These are phyloP conservation scores for Globisporangium uncinulatum DNA, from an alignment of 352 stramenopile genomes.

Conservation along the genomic window DNA sequence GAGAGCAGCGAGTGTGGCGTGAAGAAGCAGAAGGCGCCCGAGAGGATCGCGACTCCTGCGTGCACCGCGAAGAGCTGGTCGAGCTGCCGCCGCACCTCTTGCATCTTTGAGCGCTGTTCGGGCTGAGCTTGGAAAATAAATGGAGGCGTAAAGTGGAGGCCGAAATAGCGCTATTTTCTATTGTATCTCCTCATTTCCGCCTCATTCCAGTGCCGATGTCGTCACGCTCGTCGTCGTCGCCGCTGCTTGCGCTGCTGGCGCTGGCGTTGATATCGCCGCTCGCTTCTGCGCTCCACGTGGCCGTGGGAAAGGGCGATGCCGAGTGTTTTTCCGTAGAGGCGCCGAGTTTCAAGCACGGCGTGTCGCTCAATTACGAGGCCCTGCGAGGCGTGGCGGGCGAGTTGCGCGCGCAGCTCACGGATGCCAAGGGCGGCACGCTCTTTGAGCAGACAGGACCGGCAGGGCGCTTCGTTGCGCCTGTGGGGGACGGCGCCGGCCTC, in stretches of 20 bases:
- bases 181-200: no score
- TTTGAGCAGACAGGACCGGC: slow-evolving; percentile 49
- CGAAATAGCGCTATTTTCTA: no score
- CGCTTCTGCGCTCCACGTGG: slow-evolving; percentile 40
- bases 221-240: background rate
- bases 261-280: slow-evolving; percentile 3
- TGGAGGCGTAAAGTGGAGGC: background rate
- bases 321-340: slow-evolving; percentile 79
- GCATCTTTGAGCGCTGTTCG: slow-evolving; percentile 16
- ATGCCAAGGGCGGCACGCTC: slow-evolving; percentile 48
- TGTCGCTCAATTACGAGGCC: slow-evolving; percentile 86
- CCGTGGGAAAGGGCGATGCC: slow-evolving; percentile 26
- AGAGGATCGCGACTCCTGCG: slow-evolving; percentile 60
- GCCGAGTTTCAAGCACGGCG: slow-evolving; percentile 68
- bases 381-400: slow-evolving; percentile 63
- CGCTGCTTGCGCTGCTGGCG: slow-evolving; percentile 10
- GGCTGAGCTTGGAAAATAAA: background rate
- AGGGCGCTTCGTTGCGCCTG: slow-evolving; percentile 48
- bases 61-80: slow-evolving; percentile 78
- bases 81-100: slow-evolving; percentile 68
- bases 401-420: slow-evolving; percentile 60
- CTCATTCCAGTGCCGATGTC: background rate
- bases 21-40: slow-evolving; percentile 64
- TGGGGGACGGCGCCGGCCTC: slow-evolving; percentile 39
- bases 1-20: slow-evolving; percentile 79